phyloP scores from a whole-genome alignment of 176 grass and related monocot species.

The Luzula sylvatica region DNA sequence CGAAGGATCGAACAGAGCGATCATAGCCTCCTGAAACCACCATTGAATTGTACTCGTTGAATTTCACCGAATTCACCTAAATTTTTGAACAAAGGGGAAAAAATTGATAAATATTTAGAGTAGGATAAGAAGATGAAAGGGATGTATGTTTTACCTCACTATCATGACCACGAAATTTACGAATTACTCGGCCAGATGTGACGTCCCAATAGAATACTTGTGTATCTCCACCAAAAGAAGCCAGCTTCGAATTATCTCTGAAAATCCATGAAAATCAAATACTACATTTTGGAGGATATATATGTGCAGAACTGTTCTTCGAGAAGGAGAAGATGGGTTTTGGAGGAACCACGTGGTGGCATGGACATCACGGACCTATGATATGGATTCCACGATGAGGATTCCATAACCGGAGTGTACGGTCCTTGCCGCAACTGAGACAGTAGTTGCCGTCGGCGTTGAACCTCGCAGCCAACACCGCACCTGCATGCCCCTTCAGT shows the following conservation, averaged over 20 bases:
- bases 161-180: slow-evolving; percentile 91
- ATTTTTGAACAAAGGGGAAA: not conserved
- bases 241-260: slow-evolving; percentile 87
- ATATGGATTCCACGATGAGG: slow-evolving; percentile 73
- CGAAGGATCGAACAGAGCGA: slow-evolving; percentile 66
- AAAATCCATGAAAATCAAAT: not conserved
- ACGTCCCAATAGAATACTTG: slow-evolving; percentile 98
- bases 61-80: slow-evolving; percentile 89
- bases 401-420: slow-evolving; percentile 85
- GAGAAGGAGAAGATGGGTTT: not conserved
- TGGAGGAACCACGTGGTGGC: slow-evolving; percentile 42
- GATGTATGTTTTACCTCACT: slow-evolving; percentile 47
- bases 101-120: too few relatives aligned
- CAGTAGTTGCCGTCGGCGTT: slow-evolving; percentile 87
- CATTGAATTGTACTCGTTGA: slow-evolving; percentile 71
- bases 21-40: slow-evolving; percentile 92
- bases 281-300: not conserved
- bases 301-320: not conserved
- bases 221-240: slow-evolving; percentile 72
- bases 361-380: slow-evolving; percentile 95
- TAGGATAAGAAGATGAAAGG: too few relatives aligned
- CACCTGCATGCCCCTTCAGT: slow-evolving; percentile 71
- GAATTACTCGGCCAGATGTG: slow-evolving; percentile 55
- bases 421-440: slow-evolving; percentile 95
- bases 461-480: slow-evolving; percentile 85